Evolutionary conservation across 208 protist species (phyloP), one percentile per base, ranked within the genome.

Genomic region (Giardia muris): DNA sequence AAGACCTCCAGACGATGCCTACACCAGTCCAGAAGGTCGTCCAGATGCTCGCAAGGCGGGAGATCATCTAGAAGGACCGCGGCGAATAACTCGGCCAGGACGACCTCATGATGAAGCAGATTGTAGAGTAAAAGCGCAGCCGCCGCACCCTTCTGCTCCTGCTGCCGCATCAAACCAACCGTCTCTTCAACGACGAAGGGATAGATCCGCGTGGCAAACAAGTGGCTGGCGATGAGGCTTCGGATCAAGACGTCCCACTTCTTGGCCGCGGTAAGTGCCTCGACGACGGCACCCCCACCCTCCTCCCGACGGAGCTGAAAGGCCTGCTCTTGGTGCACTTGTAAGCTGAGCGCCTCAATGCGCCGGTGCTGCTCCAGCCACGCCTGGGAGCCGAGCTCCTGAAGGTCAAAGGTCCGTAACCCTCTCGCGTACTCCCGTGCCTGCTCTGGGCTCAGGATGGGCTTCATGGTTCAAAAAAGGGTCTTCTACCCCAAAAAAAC

Each of bases 21-120:
- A 30, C 57, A 76, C 57, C 57, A 76, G 57, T 76, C 57, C 57
- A 76, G 19, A 76, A 76, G 57, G 57, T 76, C 57, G 57, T 76
- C 57, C 19, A 76, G 57, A 30, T 76, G 57, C 57, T 76, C 57
- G 10, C 19, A 10, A 39, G 10, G 19, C 30, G 57, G 57, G 30
- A 76, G 57, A 10, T 76, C 30, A 30, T 76, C 57, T 39, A 76
- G 57, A 30, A 10, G 30, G 30, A 30, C 30, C 10, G 57, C 10
- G 10, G 57, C 57, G 19, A 76, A 76, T 39, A 76, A 76, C 30
- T 76, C 57, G 19, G 57, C 57, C 57, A 76, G 57, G 10, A 76
- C 57, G 57, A 76, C 57, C 57, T 76, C 57, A 76, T 76, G 57
- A 30, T 39, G 30, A 39, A 76, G 30, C 10, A 76, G 57, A 76